phyloP scores from a whole-genome alignment of 2,329 filamentous ascomycete genomes.

The Diaporthe destruens region DNA sequence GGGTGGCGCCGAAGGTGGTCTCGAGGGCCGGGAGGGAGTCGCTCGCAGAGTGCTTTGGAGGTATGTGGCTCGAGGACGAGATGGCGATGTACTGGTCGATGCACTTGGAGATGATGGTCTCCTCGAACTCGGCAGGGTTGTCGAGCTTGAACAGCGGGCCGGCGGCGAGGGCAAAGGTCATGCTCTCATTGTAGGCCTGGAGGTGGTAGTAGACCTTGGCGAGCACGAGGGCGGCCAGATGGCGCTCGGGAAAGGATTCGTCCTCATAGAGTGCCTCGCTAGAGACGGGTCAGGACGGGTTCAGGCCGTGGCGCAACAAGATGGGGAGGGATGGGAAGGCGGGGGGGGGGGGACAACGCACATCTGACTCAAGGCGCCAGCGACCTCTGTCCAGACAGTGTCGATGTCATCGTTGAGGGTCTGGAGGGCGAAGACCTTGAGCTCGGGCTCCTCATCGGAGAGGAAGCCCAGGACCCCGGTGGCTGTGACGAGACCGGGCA shows the following conservation, averaged over 20 bases:
- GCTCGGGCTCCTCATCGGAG: slow-evolving; percentile 91
- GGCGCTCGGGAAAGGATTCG: slow-evolving; percentile 91
- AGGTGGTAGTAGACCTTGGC: slow-evolving; percentile 99
- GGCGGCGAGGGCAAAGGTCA: slow-evolving; percentile 95
- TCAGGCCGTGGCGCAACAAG: slow-evolving; percentile 15
- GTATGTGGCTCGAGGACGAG: slow-evolving; percentile 64
- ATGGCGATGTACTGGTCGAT: slow-evolving; percentile 96
- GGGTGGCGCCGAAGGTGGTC: slow-evolving; percentile 79
- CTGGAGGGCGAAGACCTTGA: slow-evolving; percentile 95
- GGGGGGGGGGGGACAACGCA: slow-evolving; percentile 55
- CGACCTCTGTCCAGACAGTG: slow-evolving; percentile 97
- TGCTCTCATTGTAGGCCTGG: slow-evolving; percentile 98
- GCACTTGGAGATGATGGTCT: slow-evolving; percentile 98
- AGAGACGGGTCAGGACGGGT: slow-evolving; percentile 41
- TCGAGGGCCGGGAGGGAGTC: slow-evolving; percentile 76
- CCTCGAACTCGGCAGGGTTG: slow-evolving; percentile 92
- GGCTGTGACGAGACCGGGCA: slow-evolving; percentile 95
- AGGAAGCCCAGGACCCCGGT: slow-evolving; percentile 96
- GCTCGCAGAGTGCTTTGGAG: slow-evolving; percentile 57
- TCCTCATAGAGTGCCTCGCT: slow-evolving; percentile 99
- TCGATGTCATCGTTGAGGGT: slow-evolving; percentile 97
- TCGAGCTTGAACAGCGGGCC: slow-evolving; percentile 96
- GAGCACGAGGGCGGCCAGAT: slow-evolving; percentile 92
- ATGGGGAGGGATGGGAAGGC: slow-evolving; percentile 42
- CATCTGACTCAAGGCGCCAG: slow-evolving; percentile 93